phyloP scores from a whole-genome alignment of 768 basidiomycete species.

The Lepiota brunneoincarnata region DNA sequence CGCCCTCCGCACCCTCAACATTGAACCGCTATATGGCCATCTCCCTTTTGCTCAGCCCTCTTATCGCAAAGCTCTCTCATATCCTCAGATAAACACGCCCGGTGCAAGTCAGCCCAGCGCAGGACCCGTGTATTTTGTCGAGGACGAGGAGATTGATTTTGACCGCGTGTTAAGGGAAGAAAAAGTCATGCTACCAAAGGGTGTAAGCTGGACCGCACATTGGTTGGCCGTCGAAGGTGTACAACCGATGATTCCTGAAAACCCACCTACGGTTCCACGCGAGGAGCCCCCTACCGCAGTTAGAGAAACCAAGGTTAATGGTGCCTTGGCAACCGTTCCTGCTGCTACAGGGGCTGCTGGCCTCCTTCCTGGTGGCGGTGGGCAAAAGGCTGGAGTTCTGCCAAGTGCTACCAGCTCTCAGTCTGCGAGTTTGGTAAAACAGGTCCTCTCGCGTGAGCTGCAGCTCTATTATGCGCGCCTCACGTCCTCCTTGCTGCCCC shows the following conservation, averaged over 20 bases:
- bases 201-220: conserved; percentile 88
- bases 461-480: conserved; percentile 94
- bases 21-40: conserved; percentile 93
- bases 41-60: conserved; percentile 59
- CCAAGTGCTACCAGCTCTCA: conserved; percentile 21
- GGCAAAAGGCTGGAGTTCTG: conserved; percentile 21
- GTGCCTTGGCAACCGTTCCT: conserved; percentile 21
- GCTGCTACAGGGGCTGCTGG: conserved; percentile 23
- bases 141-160: conserved; percentile 98
- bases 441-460: conserved; percentile 89
- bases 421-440: conserved; percentile 66
- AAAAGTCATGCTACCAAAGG: conserved; percentile 77
- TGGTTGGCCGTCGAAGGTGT: conserved; percentile 99
- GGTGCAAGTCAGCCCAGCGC: conserved; percentile 34
- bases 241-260: conserved; percentile 94
- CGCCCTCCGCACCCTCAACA: conserved; percentile 90
- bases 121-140: conserved; percentile 86
- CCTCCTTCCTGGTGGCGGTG: conserved; percentile 12
- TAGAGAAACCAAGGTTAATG: conserved; percentile 9
- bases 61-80: conserved; percentile 60
- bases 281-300: conserved; percentile 31
- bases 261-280: conserved; percentile 79
- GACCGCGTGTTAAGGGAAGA: conserved; percentile 86
- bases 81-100: conserved; percentile 29
- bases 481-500: conserved; percentile 79